These are phyloP conservation scores for Fusarium metavorans DNA, from an alignment of 2,329 filamentous ascomycete genomes.

Conservation along the genomic window DNA sequence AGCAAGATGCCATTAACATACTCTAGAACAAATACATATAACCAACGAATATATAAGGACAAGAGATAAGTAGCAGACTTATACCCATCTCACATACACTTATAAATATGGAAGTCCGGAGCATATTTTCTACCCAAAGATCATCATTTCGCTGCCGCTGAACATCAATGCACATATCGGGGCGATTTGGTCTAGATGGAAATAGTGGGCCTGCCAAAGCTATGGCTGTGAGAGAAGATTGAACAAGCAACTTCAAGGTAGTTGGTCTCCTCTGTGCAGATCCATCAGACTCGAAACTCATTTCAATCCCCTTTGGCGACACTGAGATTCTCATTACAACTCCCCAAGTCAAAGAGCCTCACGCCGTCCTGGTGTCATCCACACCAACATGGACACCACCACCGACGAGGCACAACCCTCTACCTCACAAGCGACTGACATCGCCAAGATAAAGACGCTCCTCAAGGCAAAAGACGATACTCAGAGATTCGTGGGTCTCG, in stretches of 20 bases:
- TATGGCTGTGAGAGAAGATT: not conserved
- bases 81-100: not conserved
- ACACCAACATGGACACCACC: constrained; percentile 19
- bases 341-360: not conserved
- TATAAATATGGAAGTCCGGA: not conserved
- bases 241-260: not conserved
- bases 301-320: not conserved
- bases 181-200: constrained; percentile 3
- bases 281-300: not conserved
- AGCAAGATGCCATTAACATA: not conserved
- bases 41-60: not conserved
- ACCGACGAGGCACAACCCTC: constrained; percentile 7
- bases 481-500: constrained; percentile 75
- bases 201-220: constrained; percentile 34
- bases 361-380: not conserved
- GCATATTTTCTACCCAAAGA: not conserved
- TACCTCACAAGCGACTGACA: constrained; percentile 32
- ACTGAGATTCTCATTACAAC: not conserved
- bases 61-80: too few species aligned
- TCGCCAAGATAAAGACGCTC: constrained; percentile 65
- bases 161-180: constrained; percentile 25
- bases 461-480: constrained; percentile 74
- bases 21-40: not conserved
- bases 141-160: not conserved
- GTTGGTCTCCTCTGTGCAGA: not conserved